Evolutionary conservation across 1,139 yeast genomes (phyloP).

Genomic region (Geotrichum candidum): DNA sequence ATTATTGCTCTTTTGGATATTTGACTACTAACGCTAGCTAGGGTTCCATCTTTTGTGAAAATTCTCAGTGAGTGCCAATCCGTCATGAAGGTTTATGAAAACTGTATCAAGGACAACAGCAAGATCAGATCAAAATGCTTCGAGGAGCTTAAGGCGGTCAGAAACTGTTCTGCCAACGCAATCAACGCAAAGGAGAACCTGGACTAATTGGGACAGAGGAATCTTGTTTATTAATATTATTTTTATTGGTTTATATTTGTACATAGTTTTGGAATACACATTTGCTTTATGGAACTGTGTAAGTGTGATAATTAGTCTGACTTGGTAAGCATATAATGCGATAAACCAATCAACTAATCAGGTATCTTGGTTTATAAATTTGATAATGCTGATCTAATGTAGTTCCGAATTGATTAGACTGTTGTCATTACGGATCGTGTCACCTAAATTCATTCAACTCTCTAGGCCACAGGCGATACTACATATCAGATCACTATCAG

Average conservation of each 20-base stretch:
- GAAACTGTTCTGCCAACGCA: conserved; percentile 36
- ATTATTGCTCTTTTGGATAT: neutral
- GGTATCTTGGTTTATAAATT: too few relatives aligned
- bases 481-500: too few relatives aligned
- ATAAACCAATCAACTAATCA: too few relatives aligned
- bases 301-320: neutral
- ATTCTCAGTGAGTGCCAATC: conserved; percentile 55
- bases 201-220: neutral
- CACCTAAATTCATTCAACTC: too few relatives aligned
- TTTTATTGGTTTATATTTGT: neutral
- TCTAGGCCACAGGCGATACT: too few relatives aligned
- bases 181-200: conserved; percentile 24
- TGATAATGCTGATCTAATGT: too few relatives aligned
- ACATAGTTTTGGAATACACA: neutral
- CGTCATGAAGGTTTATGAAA: conserved; percentile 53
- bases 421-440: too few relatives aligned
- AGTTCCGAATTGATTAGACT: too few relatives aligned
- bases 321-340: neutral
- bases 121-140: conserved; percentile 41
- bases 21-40: neutral
- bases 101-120: conserved; percentile 45
- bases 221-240: neutral
- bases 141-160: conserved; percentile 35
- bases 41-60: conserved; percentile 58
- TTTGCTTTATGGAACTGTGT: neutral